Percentiles rank a stretch among this genome's conserved stretches.
Conservation (phyloP, 352 stramenopile genomes). For the Phytophthora cryptogea region DNA sequence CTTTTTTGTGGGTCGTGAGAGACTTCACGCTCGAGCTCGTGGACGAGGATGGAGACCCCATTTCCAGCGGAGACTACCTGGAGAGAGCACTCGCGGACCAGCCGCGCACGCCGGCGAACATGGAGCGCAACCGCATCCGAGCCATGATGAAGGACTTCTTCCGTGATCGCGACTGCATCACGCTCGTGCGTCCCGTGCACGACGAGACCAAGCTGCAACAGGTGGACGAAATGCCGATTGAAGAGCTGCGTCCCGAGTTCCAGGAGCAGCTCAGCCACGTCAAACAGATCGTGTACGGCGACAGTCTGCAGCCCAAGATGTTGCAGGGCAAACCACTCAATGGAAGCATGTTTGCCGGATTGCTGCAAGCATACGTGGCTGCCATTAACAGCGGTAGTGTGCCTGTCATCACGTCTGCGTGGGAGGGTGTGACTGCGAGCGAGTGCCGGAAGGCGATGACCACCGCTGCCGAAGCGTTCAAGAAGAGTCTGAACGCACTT, state of each 20-base stretch:
- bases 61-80: slow-evolving; percentile 83
- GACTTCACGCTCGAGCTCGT: slow-evolving; percentile 89
- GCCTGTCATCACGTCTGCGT: slow-evolving; percentile 87
- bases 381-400: slow-evolving; percentile 89
- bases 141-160: slow-evolving; percentile 89
- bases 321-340: slow-evolving; percentile 80
- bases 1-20: slow-evolving; percentile 88
- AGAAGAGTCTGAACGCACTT: slow-evolving; percentile 56
- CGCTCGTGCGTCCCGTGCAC: slow-evolving; percentile 82
- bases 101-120: slow-evolving; percentile 65
- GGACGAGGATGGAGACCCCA: slow-evolving; percentile 81
- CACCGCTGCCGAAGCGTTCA: slow-evolving; percentile 63
- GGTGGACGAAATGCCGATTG: slow-evolving; percentile 68
- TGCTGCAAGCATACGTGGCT: slow-evolving; percentile 84
- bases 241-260: slow-evolving; percentile 79
- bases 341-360: slow-evolving; percentile 83
- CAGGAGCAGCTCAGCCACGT: slow-evolving; percentile 67
- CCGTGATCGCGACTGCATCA: slow-evolving; percentile 76
- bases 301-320: slow-evolving; percentile 81
- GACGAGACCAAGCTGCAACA: slow-evolving; percentile 81
- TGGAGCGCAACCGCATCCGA: slow-evolving; percentile 80
- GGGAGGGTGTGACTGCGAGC: slow-evolving; percentile 82
- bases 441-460: slow-evolving; percentile 82
- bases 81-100: slow-evolving; percentile 78
- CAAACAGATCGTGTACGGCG: slow-evolving; percentile 71